Conservation (phyloP, 2,329 filamentous ascomycete genomes). For the Pseudophaeomoniella oleicola region DNA sequence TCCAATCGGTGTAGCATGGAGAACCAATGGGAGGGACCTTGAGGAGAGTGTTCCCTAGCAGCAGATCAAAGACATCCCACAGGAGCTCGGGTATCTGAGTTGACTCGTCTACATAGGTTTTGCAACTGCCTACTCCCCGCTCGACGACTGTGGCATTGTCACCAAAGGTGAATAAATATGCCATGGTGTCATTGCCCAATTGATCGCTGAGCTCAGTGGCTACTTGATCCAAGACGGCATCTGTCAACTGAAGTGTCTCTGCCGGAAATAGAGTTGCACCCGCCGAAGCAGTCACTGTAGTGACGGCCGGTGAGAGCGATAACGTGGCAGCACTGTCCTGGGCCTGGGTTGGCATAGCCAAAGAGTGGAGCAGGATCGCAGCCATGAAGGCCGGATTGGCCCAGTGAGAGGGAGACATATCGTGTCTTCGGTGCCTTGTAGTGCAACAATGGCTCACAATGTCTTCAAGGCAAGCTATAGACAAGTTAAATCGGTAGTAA, state of each 20-base stretch:
- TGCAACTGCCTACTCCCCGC: constrained; percentile 7
- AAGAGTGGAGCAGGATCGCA: too few species aligned
- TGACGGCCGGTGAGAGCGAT: background rate
- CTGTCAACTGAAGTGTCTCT: background rate
- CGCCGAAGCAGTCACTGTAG: background rate
- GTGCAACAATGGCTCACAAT: too few species aligned
- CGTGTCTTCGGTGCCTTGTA: too few species aligned
- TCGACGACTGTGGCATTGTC: background rate
- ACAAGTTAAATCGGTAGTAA: too few species aligned
- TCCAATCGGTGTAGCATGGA: constrained; percentile 19
- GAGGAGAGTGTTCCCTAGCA: constrained; percentile 19
- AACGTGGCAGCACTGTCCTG: too few species aligned
- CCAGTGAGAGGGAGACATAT: too few species aligned
- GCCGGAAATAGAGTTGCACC: background rate
- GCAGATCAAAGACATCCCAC: constrained; percentile 20
- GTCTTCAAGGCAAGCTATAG: too few species aligned
- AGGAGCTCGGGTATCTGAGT: constrained; percentile 8
- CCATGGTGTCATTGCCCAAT: too few species aligned
- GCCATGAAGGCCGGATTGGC: too few species aligned
- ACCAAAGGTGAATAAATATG: too few species aligned
- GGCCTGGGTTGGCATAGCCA: too few species aligned
- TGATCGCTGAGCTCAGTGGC: background rate
- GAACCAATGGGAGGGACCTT: constrained; percentile 19
- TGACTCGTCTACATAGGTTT: constrained; percentile 10
- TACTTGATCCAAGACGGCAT: background rate